Percentiles rank a stretch among this genome's conserved stretches.
These are phyloP conservation scores for Gymnopilus dilepis DNA, from an alignment of 768 basidiomycete species.

Conservation along the genomic window DNA sequence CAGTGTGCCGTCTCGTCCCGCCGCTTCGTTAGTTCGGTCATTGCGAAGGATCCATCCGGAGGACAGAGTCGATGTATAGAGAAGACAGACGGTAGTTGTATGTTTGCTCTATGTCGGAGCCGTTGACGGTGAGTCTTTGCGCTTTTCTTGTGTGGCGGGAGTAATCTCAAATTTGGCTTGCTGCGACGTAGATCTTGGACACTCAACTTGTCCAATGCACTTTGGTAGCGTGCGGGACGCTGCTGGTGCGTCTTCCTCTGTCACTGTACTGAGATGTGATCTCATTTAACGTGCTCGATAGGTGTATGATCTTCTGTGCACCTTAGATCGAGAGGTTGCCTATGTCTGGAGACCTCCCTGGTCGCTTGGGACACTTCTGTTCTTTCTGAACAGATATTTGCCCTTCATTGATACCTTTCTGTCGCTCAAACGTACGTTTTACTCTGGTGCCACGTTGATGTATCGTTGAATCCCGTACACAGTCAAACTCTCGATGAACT, in stretches of 20 bases:
- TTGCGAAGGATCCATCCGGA: neutral
- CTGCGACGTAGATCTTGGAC: constrained; percentile 23
- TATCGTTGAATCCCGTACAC: neutral
- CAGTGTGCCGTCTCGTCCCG: neutral
- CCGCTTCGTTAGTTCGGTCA: neutral
- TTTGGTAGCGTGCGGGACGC: constrained; percentile 30
- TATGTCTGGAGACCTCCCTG: constrained; percentile 39
- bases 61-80: constrained; percentile 30
- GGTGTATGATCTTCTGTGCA: constrained; percentile 43
- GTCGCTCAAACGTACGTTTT: constrained; percentile 35
- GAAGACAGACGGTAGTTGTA: constrained; percentile 11
- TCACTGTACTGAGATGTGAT: neutral
- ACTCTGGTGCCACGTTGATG: neutral
- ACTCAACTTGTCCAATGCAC: constrained; percentile 32
- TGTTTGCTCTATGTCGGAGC: neutral
- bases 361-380: constrained; percentile 36
- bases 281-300: constrained; percentile 7
- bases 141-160: neutral
- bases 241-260: constrained; percentile 26
- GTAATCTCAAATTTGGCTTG: neutral
- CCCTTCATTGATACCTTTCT: constrained; percentile 45
- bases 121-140: constrained; percentile 13
- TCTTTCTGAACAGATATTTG: constrained; percentile 45
- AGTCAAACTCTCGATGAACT: constrained; percentile 25
- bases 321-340: constrained; percentile 41